Percentiles rank a stretch among this genome's conserved stretches.
Conservation (phyloP, 1,284 basidiomycete species). For the Caloboletus firmus region DNA sequence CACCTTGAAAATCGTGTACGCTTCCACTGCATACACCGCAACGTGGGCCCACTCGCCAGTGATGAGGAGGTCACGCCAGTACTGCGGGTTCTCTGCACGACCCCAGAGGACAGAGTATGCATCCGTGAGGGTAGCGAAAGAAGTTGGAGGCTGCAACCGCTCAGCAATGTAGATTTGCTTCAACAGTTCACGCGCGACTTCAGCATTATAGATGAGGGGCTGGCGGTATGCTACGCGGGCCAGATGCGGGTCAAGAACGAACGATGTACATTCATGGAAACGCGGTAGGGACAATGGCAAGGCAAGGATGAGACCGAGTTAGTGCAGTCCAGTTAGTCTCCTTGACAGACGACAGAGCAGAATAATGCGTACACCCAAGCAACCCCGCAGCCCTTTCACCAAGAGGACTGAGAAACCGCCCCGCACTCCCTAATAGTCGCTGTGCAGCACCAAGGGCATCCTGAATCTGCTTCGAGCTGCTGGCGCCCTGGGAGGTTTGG, state of each 20-base stretch:
- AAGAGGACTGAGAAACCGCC: conserved; percentile 56
- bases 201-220: conserved; percentile 81
- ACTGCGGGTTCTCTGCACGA: conserved; percentile 63
- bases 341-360: not conserved
- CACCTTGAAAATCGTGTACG: conserved; percentile 85
- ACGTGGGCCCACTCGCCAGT: conserved; percentile 80
- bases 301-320: not conserved
- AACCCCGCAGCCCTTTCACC: conserved; percentile 59
- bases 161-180: conserved; percentile 93
- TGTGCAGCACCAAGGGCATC: conserved; percentile 60
- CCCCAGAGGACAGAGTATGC: conserved; percentile 78
- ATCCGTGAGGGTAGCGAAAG: conserved; percentile 58
- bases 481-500: conserved; percentile 29
- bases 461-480: conserved; percentile 66
- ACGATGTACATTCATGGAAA: not conserved
- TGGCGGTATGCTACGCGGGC: conserved; percentile 71
- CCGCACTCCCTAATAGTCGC: conserved; percentile 53
- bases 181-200: conserved; percentile 79
- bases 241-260: not conserved
- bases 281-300: too few relatives aligned
- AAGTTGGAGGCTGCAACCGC: conserved; percentile 79
- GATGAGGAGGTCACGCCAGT: conserved; percentile 68
- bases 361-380: conserved; percentile 60
- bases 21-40: conserved; percentile 86
- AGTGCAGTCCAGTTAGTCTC: conserved; percentile 4